Conservation (phyloP, 495 filamentous ascomycete genomes). For the Bathelium albidoporum region DNA sequence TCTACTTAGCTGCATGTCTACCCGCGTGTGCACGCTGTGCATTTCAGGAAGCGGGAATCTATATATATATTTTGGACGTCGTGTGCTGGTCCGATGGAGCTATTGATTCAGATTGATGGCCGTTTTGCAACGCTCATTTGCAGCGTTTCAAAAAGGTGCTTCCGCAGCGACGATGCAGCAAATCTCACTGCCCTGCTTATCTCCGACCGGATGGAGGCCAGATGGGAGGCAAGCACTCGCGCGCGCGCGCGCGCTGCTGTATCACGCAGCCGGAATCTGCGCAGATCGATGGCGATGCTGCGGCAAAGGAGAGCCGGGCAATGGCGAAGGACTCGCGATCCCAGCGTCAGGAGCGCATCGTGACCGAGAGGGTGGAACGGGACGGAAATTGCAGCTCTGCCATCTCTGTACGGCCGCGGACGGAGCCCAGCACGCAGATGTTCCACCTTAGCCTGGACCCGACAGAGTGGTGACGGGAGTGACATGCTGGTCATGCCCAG, state of each 20-base stretch:
- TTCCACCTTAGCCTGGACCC: slow-evolving; percentile 1
- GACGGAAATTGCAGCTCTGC: slow-evolving; percentile 4
- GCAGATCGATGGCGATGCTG: background rate
- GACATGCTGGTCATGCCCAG: slow-evolving; percentile 1
- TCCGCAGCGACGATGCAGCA: background rate
- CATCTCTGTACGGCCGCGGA: background rate
- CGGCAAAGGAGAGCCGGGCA: background rate
- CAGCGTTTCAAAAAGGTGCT: background rate
- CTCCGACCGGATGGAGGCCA: background rate
- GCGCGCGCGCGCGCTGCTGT: background rate
- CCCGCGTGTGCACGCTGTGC: background rate
- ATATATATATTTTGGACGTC: background rate
- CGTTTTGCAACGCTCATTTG: background rate
- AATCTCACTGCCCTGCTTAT: background rate
- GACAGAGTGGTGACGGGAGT: background rate
- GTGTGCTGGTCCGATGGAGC: background rate
- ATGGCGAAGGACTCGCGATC: background rate
- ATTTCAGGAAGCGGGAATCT: too few species aligned
- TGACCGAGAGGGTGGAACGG: slow-evolving; percentile 1
- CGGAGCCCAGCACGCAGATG: background rate
- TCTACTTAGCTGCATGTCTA: background rate
- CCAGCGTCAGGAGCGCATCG: background rate
- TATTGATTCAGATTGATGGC: background rate
- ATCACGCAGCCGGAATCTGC: background rate
- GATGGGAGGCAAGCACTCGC: too few species aligned